Evolutionary conservation across 2,329 filamentous ascomycete genomes (phyloP), one percentile per base, ranked within the genome.

Genomic region (Alternaria solani): DNA sequence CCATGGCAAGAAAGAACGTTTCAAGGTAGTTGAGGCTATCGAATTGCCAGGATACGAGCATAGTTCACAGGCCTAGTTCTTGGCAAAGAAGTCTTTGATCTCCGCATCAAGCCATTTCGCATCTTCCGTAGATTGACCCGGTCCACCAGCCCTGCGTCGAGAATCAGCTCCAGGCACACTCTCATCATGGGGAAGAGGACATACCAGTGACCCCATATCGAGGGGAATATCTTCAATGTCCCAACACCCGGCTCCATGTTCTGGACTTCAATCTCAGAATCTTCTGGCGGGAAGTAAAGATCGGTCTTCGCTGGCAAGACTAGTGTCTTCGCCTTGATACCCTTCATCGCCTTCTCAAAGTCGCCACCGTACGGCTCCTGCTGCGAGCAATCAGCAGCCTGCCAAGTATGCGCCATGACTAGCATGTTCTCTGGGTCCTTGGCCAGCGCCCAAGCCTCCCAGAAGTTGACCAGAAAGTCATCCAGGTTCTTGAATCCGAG

Each of bases 251-350:
- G 79, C 30, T 76, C 81, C 88, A 90, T 90, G 60, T 83, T 85
- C 48, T 74, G 74, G 25, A 94, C 88, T 71, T 95, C 92, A 57
- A 89, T 88, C 69, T 91, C 86, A 0, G 90, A 93, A 66, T 94
- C 92, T 69, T 94, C 91, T 0, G 91, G 90, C 82, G 91, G 90
- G 66, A 95, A 94, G 73, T 94, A 94, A 5, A 94, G 81, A 72
- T 94, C 92, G 0, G 90, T 93, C 73, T 91, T 87, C 23, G 83
- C 80, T 0, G 92, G 91, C 14, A 94, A 76, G 4, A 94, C 89
- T 42, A 94, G 78, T 0, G 86, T 88, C 68, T 88, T 91, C 1
- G 91, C 89, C 73, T 89, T 91, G 76, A 94, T 93, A 3, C 82
- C 84, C 47, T 83, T 81, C 86, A 94, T 79, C 5, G 78, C 78